phyloP scores from a whole-genome alignment of 2,329 filamentous ascomycete species.

The Fusarium sp. region DNA sequence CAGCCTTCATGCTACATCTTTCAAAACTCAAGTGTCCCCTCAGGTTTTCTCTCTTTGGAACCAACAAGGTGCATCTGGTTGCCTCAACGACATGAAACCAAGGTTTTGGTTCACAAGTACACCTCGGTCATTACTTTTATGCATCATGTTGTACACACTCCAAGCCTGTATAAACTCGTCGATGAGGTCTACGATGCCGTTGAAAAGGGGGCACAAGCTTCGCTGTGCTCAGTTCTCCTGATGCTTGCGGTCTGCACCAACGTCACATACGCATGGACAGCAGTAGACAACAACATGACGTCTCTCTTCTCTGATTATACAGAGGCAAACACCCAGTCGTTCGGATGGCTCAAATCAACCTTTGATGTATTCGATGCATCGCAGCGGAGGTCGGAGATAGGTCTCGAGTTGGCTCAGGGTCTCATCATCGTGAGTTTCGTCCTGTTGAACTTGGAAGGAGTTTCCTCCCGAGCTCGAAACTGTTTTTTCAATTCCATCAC shows the following conservation, averaged over 20 bases:
- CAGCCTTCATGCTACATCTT: slow-evolving; percentile 49
- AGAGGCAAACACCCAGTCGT: slow-evolving; percentile 45
- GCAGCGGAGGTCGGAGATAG: slow-evolving; percentile 42
- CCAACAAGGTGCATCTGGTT: slow-evolving; percentile 50
- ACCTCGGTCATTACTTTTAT: slow-evolving; percentile 45
- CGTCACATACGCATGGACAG: slow-evolving; percentile 48
- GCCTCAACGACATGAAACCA: slow-evolving; percentile 47
- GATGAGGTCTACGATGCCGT: slow-evolving; percentile 47
- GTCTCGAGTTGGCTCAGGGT: slow-evolving; percentile 52
- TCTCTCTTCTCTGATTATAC: slow-evolving; percentile 41
- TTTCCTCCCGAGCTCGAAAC: slow-evolving; percentile 30
- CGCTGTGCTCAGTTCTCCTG: slow-evolving; percentile 43
- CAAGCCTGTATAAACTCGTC: slow-evolving; percentile 42
- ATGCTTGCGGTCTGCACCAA: slow-evolving; percentile 47
- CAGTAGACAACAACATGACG: slow-evolving; percentile 40
- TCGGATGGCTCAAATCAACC: slow-evolving; percentile 49
- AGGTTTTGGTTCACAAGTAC: slow-evolving; percentile 46
- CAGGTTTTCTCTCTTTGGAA: slow-evolving; percentile 39
- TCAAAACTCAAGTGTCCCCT: slow-evolving; percentile 40
- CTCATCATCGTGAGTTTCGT: slow-evolving; percentile 52
- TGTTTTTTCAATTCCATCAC: slow-evolving; percentile 30
- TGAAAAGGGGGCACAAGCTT: slow-evolving; percentile 35
- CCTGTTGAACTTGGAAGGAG: slow-evolving; percentile 50
- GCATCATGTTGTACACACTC: slow-evolving; percentile 48
- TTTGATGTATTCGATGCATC: slow-evolving; percentile 51